Evolutionary conservation across 1,139 yeast species (phyloP).

Genomic region (Blastobotrys aristatus): DNA sequence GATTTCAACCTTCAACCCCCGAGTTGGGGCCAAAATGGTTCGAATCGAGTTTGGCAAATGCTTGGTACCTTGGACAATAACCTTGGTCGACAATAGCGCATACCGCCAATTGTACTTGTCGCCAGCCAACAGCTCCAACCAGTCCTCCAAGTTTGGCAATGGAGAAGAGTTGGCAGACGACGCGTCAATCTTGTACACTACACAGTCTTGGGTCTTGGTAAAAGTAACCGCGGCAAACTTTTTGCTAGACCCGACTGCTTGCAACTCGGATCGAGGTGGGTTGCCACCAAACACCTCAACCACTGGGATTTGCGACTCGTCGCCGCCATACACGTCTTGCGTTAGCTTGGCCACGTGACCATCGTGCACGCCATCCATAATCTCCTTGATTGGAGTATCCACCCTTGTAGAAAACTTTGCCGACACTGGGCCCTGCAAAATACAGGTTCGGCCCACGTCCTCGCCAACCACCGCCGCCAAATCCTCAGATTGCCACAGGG

Average conservation of each 20-base stretch:
- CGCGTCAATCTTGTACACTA: slow-evolving; percentile 49
- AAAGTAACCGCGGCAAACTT: slow-evolving; percentile 33
- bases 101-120: slow-evolving; percentile 78
- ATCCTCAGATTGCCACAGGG: slow-evolving; percentile 98
- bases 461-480: slow-evolving; percentile 92
- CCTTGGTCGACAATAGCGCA: slow-evolving; percentile 74
- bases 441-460: slow-evolving; percentile 98
- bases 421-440: slow-evolving; percentile 97
- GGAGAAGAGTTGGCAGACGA: slow-evolving; percentile 36
- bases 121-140: slow-evolving; percentile 86
- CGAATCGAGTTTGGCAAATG: slow-evolving; percentile 76
- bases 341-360: slow-evolving; percentile 77
- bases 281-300: slow-evolving; percentile 86
- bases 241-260: slow-evolving; percentile 29
- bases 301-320: slow-evolving; percentile 67
- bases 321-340: slow-evolving; percentile 65
- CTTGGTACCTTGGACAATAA: slow-evolving; percentile 79
- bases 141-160: slow-evolving; percentile 41
- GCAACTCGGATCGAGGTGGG: slow-evolving; percentile 36
- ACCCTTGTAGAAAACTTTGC: slow-evolving; percentile 85
- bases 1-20: slow-evolving; percentile 61
- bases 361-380: slow-evolving; percentile 81
- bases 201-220: slow-evolving; percentile 36
- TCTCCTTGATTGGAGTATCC: slow-evolving; percentile 87
- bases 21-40: slow-evolving; percentile 71